Base-by-base conservation (phyloP, 768 basidiomycete species). In the Coprinopsis marcescibilis region DNA sequence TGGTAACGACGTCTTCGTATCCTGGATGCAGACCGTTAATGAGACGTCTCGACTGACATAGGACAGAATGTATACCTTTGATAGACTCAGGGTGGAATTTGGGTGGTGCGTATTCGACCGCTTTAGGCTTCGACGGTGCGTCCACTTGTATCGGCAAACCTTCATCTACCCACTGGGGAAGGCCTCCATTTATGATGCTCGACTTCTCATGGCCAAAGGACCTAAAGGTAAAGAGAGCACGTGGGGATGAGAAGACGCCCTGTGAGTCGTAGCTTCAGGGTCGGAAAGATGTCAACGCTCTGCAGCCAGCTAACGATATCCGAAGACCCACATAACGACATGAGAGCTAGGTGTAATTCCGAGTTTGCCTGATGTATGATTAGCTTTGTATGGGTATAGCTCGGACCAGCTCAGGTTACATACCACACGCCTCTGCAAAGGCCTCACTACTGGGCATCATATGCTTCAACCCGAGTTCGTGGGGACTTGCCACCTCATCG, bases 191-290 rank as follows among this genome's bases (percentile, higher is more conserved):
- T 13, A 99, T 73, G 10, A 98, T 76, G 51, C 87, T 89, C 6
- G 92, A 89, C 35, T 82, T 83, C 25, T 72, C 64, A 63, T 99
- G 96, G 6, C 90, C 89, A 64, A 96, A 92, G 19, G 86, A 75
- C 66, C 87, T 79, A 76, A 98, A 96, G 72, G 90, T 98, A 72
- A 89, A 98, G 35, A 93, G 75, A 1, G 91, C 90, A 49, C 96
- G 80, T 45, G 96, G 94, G 17, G 91, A 79, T 2, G 89, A 91
- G 71, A 98, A 97, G 14, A 97, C 70, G 10, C 96, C 95, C 48
- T 85, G 78, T 1, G 84, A 72, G 61, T 99, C 96, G 62, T 98
- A 99, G 52, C 87, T 89, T 58, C 30, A 43, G 44, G n/a, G 8
- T 13, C 32, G 23, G 15, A 46, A 52, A 23, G 27, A 46, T 43